Base-by-base conservation (phyloP, 1,139 yeast genomes). In the Spencermartinsiella ligniputridi region DNA sequence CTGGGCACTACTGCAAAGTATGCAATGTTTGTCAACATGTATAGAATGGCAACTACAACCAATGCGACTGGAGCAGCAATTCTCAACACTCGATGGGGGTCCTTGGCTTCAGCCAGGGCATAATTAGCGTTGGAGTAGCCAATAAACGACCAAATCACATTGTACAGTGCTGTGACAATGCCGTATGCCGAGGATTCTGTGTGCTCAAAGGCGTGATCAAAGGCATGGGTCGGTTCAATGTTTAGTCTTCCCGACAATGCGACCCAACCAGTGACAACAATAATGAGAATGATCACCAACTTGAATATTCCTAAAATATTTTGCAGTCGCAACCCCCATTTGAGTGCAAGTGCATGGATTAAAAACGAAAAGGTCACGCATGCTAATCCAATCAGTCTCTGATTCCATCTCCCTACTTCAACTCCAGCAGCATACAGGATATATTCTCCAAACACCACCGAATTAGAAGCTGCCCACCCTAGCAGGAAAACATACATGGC, bases 401-500 rank as follows among this genome's bases (percentile, higher is more conserved):
- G 83, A 58, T 79, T 79, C 92, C 92, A 84, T 57, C 81, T 76
- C 25, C 81, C 77, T 4, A 79, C 74, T 50, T 80, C 83, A 25
- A 70, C 72, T 22, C 81, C 85, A 11, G 89, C 88, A 3, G 95
- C 95, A 46, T 76, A 78, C 48, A 84, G 69, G 48, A 73, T 61
- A 53, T 74, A 74, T 49, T 71, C 68, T 18, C 78, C 78, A 55
- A 70, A 73, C 13, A 72, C 74, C 22, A 73, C 70, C 13, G 76
- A 77, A 64, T 83, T 83, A 61, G 92, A 87, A 5, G 94, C 80
- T 15, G 95, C 92, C 89, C 92, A 84, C 34, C 94, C 95, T 47
- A 86, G 71, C 60, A 85, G 75, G 58, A 86, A 81, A 20, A 80
- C 81, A 58, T 85, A 84, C 3, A 88, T 67, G 1, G 87, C 88